Conservation (phyloP, 1,139 yeast genomes). For the Candida tetrigidarum region DNA sequence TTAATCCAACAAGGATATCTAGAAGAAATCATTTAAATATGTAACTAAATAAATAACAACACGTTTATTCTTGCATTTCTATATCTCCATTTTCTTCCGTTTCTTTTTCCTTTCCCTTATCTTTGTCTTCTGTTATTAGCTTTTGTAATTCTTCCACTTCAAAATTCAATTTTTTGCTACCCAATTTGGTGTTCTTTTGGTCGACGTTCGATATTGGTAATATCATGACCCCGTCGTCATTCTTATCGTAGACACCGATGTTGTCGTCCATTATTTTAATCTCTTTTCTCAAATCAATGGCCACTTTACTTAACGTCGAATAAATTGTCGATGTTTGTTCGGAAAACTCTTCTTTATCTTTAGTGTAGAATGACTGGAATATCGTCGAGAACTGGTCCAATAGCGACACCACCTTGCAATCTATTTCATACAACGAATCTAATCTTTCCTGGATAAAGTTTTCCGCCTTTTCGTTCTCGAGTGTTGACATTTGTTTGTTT, state of each 20-base stretch:
- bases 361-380: constrained; percentile 43
- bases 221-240: constrained; percentile 53
- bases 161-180: constrained; percentile 48
- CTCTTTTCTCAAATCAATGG: constrained; percentile 57
- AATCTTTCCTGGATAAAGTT: constrained; percentile 49
- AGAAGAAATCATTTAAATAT: constrained; percentile 63
- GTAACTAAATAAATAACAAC: too few species aligned
- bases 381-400: constrained; percentile 43
- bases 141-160: constrained; percentile 34
- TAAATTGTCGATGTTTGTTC: constrained; percentile 39
- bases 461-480: constrained; percentile 21
- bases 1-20: constrained; percentile 93
- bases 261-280: constrained; percentile 62
- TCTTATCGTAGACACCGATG: constrained; percentile 50
- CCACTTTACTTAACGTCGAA: constrained; percentile 38
- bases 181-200: constrained; percentile 64
- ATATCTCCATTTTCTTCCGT: constrained; percentile 9
- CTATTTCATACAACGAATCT: constrained; percentile 48
- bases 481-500: constrained; percentile 13
- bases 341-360: constrained; percentile 28
- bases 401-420: constrained; percentile 46
- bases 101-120: constrained; percentile 18
- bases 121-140: too few species aligned
- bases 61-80: constrained; percentile 15
- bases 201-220: constrained; percentile 62